A percentile compares a stretch with the other conserved stretches of the same genome.
phyloP scores from a whole-genome alignment of 2,329 filamentous ascomycete species.

The Eurotiales sp. region DNA sequence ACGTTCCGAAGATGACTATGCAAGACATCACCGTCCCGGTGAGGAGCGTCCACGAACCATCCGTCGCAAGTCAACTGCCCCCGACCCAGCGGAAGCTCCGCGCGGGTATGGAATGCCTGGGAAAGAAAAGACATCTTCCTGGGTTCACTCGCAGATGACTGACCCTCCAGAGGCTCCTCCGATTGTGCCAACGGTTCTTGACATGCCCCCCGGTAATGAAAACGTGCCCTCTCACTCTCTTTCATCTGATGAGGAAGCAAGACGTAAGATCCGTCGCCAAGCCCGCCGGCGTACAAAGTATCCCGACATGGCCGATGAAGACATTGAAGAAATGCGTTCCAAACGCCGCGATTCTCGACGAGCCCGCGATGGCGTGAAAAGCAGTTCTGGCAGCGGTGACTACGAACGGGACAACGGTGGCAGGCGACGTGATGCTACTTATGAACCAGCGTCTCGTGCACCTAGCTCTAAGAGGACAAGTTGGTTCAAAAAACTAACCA shows the following conservation, averaged over 20 bases:
- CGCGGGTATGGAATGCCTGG: slow-evolving; percentile 31
- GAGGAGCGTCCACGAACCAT: slow-evolving; percentile 30
- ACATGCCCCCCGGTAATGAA: slow-evolving; percentile 31
- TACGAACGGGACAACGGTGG: slow-evolving; percentile 35
- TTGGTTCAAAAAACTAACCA: slow-evolving; percentile 43
- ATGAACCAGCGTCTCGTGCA: slow-evolving; percentile 20
- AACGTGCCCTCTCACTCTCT: slow-evolving; percentile 31
- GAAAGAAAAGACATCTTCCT: slow-evolving; percentile 49
- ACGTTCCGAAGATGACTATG: slow-evolving; percentile 24
- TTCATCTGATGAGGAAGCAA: slow-evolving; percentile 42
- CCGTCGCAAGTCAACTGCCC: slow-evolving; percentile 34
- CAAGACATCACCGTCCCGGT: slow-evolving; percentile 24
- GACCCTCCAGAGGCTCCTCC: slow-evolving; percentile 48
- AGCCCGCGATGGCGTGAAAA: slow-evolving; percentile 32
- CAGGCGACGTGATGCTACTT: slow-evolving; percentile 26
- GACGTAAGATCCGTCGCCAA: slow-evolving; percentile 34
- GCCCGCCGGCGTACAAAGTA: slow-evolving; percentile 40
- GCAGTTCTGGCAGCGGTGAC: slow-evolving; percentile 39
- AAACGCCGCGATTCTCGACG: slow-evolving; percentile 28
- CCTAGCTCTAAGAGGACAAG: slow-evolving; percentile 34
- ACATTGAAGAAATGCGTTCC: slow-evolving; percentile 35
- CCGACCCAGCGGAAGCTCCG: slow-evolving; percentile 22
- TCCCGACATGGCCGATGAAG: slow-evolving; percentile 36
- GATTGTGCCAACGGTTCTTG: slow-evolving; percentile 44
- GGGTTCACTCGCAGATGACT: slow-evolving; percentile 46